These are phyloP conservation scores for Heliamphora exappendiculata DNA, from an alignment of 148 eudicot genomes.

Conservation along the genomic window DNA sequence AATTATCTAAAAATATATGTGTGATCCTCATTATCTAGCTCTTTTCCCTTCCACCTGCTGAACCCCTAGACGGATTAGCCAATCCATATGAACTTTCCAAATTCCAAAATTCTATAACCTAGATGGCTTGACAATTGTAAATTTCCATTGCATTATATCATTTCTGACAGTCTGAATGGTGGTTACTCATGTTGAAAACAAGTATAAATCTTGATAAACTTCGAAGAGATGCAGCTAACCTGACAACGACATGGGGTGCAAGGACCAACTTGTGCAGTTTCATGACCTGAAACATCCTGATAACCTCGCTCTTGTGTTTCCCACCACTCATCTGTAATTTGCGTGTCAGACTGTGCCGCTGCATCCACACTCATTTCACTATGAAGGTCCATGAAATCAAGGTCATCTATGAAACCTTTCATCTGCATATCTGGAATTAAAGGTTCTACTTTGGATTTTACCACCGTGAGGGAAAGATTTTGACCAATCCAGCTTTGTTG, in stretches of 20 bases:
- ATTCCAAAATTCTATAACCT: not conserved
- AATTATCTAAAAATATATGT: conserved; percentile 1
- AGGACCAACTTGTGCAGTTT: conserved; percentile 93
- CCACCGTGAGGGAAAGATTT: conserved; percentile 38
- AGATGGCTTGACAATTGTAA: not conserved
- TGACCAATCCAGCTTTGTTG: conserved; percentile 37
- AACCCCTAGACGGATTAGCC: not conserved
- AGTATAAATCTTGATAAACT: not conserved
- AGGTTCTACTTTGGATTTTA: conserved; percentile 53
- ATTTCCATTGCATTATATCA: not conserved
- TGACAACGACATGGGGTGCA: conserved; percentile 87
- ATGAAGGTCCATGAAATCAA: conserved; percentile 23
- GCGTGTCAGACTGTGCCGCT: conserved; percentile 22
- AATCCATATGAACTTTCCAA: not conserved
- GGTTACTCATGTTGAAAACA: not conserved
- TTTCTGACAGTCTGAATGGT: not conserved
- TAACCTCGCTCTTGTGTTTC: conserved; percentile 71
- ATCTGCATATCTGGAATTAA: conserved; percentile 52
- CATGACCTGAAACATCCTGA: conserved; percentile 65
- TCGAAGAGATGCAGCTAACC: conserved; percentile 33
- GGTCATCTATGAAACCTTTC: conserved; percentile 76
- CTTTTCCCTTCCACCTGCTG: too few species aligned
- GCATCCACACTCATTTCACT: conserved; percentile 22
- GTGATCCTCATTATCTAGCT: not conserved
- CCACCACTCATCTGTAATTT: conserved; percentile 68